Base-by-base conservation (phyloP, 2,329 filamentous ascomycete genomes). In the Talaromyces pinophilus region DNA sequence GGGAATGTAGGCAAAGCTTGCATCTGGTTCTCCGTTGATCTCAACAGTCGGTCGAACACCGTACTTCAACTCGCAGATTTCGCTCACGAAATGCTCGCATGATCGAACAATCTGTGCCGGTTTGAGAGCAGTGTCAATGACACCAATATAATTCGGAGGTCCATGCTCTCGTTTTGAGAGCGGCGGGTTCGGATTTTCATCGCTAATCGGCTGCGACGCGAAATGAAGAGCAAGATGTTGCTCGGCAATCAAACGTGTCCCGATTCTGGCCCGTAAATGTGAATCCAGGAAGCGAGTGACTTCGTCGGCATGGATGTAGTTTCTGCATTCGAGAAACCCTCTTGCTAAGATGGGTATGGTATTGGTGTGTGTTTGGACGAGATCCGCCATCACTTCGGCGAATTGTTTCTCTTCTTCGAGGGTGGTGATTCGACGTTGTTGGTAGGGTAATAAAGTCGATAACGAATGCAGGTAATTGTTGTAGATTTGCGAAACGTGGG, bases 61-160 rank as follows among this genome's bases (percentile, higher is more conserved):
- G 75, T 99, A 99, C 69, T 95, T 94, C 42, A 97, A 85, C 82
- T 98, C 95, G 81, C 94, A 98, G 68, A 98, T 97, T 74, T 98
- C 95, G 46, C 92, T 92, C 0, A 99, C 95, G 68, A 95, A 96
- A 67, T 90, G 89, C 62, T 93, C 93, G 79, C 94, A 98, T 6
- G 87, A 86, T 71, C 93, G 89, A 52, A 98, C 87, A 50, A 94
- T 92, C 55, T 87, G 85, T 0, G 92, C 91, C 0, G 95, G 95
- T 42, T 89, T 89, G 10, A 99, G 83, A 2, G 89, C 89, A 0
- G 95, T 97, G 79, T 99, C 94, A 69, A 99, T 98, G 25, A 97
- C 93, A 62, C 95, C 95, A 69, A 97, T 96, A 76, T 94, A 97
- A 62, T 88, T 90, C 0, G 82, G 80, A 63, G 73, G 65, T 5